Evolutionary conservation across 352 stramenopile species (phyloP), one percentile per base, ranked within the genome.

Genomic region (Globisporangium barbulae): DNA sequence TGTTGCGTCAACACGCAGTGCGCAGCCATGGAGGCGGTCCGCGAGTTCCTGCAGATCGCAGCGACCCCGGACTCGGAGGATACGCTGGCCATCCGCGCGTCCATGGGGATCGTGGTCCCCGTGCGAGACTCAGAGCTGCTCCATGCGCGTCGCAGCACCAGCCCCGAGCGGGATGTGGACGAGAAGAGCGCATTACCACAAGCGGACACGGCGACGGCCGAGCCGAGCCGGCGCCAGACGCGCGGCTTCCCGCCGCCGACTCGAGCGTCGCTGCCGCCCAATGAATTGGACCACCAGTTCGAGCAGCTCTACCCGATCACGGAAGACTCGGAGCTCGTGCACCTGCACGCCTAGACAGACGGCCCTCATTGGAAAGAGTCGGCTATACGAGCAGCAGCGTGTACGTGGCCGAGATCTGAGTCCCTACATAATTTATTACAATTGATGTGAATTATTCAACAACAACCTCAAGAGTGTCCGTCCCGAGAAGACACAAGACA

Each of bases 1-100:
- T 79, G 72, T 53, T 93, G 85, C 54, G 70, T 86, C 47, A 84
- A 88, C 54, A 62, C 68, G 13, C 58, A 82, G 37, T 93, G 83
- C 59, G 41, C 54, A 15, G 59, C 85, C 19, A 64, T 89, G 10
- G 65, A 53, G 22, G 59, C 68, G 9, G 78, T 93, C 57, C 68
- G 75, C 39, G 47, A 30, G 2, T 92, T 93, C 65, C 60, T 93
- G 6, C 63, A 75, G 41, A 75, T 85, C 15, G n/a, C 48, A 21
- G 66, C 48, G 25, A 73, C 76, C 12, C 17, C 31, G 13, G 67
- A 63, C 37, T 61, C 71, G 41, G 66, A 69, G 22, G 56, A 76
- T 10, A 12, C 17, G 17, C 19, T 61, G 22, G 41, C 25, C 0
- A 30, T 64, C n/a, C 50, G 17, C 30, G 30, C 30, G 30, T 57